phyloP scores from a whole-genome alignment of 2,329 filamentous ascomycete genomes.

The Neoascochyta sp. region DNA sequence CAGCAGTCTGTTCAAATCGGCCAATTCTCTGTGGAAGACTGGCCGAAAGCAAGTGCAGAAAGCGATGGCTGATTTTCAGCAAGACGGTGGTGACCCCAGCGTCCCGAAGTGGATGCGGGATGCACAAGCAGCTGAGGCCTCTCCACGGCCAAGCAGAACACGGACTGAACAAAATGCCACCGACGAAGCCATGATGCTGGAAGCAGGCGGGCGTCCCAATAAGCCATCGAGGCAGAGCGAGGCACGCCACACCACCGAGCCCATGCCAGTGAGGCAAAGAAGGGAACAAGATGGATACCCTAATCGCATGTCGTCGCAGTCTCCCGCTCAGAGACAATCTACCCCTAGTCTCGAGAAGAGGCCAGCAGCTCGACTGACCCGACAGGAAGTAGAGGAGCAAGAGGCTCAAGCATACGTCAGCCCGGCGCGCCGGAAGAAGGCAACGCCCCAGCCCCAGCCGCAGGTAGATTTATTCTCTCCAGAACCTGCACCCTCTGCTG shows the following conservation, averaged over 20 bases:
- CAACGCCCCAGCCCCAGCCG: conserved; percentile 46
- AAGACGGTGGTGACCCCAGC: conserved; percentile 65
- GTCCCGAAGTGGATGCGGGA: conserved; percentile 97
- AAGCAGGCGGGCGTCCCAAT: conserved; percentile 59
- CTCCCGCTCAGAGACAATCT: conserved; percentile 36
- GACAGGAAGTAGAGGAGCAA: conserved; percentile 74
- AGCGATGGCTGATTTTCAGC: conserved; percentile 79
- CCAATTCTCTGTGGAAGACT: conserved; percentile 92
- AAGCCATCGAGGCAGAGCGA: conserved; percentile 33
- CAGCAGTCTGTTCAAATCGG: conserved; percentile 82
- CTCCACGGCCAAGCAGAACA: conserved; percentile 17
- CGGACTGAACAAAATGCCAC: conserved; percentile 35
- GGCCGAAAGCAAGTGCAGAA: conserved; percentile 90
- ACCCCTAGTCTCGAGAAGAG: conserved; percentile 28
- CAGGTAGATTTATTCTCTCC: conserved; percentile 59
- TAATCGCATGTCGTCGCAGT: conserved; percentile 40
- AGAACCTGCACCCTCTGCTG: conserved; percentile 23
- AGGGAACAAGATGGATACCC: conserved; percentile 29
- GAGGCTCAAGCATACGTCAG: conserved; percentile 82
- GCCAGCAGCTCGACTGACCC: conserved; percentile 61
- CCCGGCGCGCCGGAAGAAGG: conserved; percentile 73
- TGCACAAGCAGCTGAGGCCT: conserved; percentile 44
- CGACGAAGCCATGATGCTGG: conserved; percentile 70
- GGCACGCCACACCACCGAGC: conserved; percentile 19
- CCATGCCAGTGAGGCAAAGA: conserved; percentile 20